Evolutionary conservation across 306 rosid genomes (phyloP), one percentile per base, ranked within the genome.

Genomic region (Crotalaria pallida): DNA sequence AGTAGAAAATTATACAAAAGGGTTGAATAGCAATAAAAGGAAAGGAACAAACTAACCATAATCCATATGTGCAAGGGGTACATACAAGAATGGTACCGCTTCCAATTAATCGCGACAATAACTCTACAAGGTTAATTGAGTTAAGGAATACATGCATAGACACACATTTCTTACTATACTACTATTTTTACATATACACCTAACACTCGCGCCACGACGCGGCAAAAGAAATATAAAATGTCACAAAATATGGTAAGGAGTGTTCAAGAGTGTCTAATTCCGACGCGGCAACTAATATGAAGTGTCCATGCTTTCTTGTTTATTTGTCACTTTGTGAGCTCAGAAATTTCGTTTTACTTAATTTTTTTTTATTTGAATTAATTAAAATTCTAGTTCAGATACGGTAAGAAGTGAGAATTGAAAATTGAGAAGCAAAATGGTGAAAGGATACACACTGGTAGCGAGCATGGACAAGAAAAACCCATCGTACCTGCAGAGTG

Each of bases 381-480:
- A 22, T 24, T 47, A 16, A 5, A 7, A 72, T 3, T 31, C 21
- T 51, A 15, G 45, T 26, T 55, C 24, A 16, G 50, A 33, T 49
- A 17, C 36, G 57, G 27, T 17, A 0, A 52, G 7, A 36, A 3
- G 55, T 3, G 56, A 59, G 7, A 43, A 60, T 10, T n/a, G 52
- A 22, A 57, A 66, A 41, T 7, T 33, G 19, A 69, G 71, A 67
- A 75, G 70, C 52, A 47, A 68, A 49, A 45, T 50, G 51, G 58
- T 5, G 3, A 79, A 86, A 88, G 97, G 98, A 93, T 93, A 93
- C 98, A 90, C 89, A 31, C 99, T 95, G 17, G 97, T 91, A 65
- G 99, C 99, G 75, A 95, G 96, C 97, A 95, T 95, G 67, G 96
- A 89, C 88, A 95, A 76, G 90, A 95, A 95, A 74, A 91, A 95